Base-by-base conservation (phyloP, 2,329 filamentous ascomycete species). In the Apiospora saccharicola region DNA sequence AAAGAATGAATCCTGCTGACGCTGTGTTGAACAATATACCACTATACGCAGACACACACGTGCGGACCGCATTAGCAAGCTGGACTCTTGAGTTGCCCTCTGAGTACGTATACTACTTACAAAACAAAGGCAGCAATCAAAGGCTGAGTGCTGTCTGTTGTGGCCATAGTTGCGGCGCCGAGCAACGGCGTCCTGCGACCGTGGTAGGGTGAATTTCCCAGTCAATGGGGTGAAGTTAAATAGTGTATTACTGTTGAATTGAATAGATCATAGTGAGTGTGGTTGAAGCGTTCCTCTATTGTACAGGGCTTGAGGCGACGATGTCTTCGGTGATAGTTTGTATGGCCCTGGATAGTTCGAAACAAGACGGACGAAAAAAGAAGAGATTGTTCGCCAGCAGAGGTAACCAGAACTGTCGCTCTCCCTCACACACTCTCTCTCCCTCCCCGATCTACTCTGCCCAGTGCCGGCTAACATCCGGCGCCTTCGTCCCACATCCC, bases 21-120 rank as follows among this genome's bases (percentile, higher is more conserved):
- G 88, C 86, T 71, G 87, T 85, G 77, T 86, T 86, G 76, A 89
- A 83, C 71, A 90, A 83, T 74, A 88, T 84, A 75, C 88, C 89
- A 82, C 88, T 86, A 70, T 68, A 26, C 16, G 12, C 7, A 34
- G 53, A 37, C 26, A 37, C 53, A 14, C 34, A 24, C 16, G 5
- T 34, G n/a, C 16, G 67, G 67, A n/a, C 16, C 2, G 5, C 12
- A n/a, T 69, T 69, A 69, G 67, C 67, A 34, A 69, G 16, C 26
- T 13, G 44, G n/a, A 37, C 57, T 14, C 13, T 34, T 3, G 19
- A 8, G 37, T 4, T 19, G 57, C 7, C 57, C 19, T 34, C n/a
- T 8, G 26, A 16, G 5, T 24, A 80, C 71, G 47, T 78, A 68
- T 73, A 70, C 70, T 37, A 85, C 87, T 83, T 53, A 89, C 88